Evolutionary conservation across 768 basidiomycete genomes (phyloP), one percentile per base, ranked within the genome.

Genomic region (Pulveroboletus sp.): DNA sequence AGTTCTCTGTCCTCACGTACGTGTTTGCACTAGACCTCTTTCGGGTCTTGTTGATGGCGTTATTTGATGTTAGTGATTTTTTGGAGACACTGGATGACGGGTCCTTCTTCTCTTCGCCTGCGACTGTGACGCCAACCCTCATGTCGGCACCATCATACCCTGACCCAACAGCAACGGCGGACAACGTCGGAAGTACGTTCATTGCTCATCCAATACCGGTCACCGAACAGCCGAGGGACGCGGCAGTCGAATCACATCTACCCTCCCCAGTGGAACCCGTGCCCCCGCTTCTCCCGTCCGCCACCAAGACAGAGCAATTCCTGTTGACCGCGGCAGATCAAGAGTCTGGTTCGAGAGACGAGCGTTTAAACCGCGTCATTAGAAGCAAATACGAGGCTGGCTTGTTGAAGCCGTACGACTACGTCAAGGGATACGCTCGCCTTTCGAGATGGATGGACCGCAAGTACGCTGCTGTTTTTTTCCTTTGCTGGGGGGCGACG

Each of bases 311-410:
- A 0, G 95, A 98, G 65, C 80, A 78, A 43, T 98, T 94, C 70
- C 75, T 96, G 52, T 74, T 97, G 21, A 94, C 91, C 0, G 94
- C 95, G 4, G 95, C 95, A 0, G 95, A 97, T 67, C 94, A 96
- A 61, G 89, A 88, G 47, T 81, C 87, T 1, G 94, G 94, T 0
- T 87, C 92, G 21, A 76, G 95, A 38, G 89, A 94, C 58, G 90
- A 95, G 57, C 82, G 94, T 1, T 70, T 98, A 44, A 89, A 86
- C 57, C 78, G 89, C 50, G 95, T 97, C 56, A 98, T 97, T 57
- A 80, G 88, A 57, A 92, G 89, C 61, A 98, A 97, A 70, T 97
- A 96, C 69, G 94, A 98, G 63, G 95, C 95, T 3, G 95, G 94
- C 0, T 68, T 98, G 38, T 71, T 97, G 56, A 93, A 91, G 62